Evolutionary conservation across 2,329 filamentous ascomycete genomes (phyloP), one percentile per base, ranked within the genome.

Genomic region (Microcyclospora pomicola): DNA sequence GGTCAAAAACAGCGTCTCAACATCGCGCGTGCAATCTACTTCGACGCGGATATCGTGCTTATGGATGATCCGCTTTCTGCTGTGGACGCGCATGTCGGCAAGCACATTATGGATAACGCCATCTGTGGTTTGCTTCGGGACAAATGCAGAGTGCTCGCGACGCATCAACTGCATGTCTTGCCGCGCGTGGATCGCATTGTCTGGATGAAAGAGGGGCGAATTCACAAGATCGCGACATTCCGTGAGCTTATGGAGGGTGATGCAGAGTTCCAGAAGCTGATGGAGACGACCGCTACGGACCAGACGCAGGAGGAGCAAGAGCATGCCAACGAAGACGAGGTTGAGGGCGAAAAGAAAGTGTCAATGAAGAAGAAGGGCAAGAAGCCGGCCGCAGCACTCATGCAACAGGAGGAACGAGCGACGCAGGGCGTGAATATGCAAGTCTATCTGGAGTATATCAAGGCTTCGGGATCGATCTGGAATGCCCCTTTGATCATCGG

Each of bases 1-100:
- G 88, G 88, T 2, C 88, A 96, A 60, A 95, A 95, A 60, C 88
- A 95, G 59, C 77, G 91, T 9, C 67, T 95, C 48, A 96, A 95
- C 55, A 95, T 96, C 53, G 91, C 91, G 13, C 74, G 91, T 38
- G 75, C 75, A 1, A 77, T 79, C 38, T 79, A 78, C 51, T 78
- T 76, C 53, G 62, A 77, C 44, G 69, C 73, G 1, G 73, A 77
- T 43, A 68, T 78, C 35, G 61, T 78, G 2, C 62, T 78, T 10
- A 73, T 78, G 69, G 75, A 79, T 46, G 75, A 79, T 48, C 74
- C 74, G 1, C 58, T 79, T 6, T 77, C 73, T 4, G 67, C 67
- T 16, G 67, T 71, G 13, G 67, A 70, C 47, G 66, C 67, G 5
- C 75, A 78, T 49, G 74, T 78, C 15, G 75, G 75, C 9, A 66